phyloP scores from a whole-genome alignment of 441 rosid species.

The Syzygium malaccense region DNA sequence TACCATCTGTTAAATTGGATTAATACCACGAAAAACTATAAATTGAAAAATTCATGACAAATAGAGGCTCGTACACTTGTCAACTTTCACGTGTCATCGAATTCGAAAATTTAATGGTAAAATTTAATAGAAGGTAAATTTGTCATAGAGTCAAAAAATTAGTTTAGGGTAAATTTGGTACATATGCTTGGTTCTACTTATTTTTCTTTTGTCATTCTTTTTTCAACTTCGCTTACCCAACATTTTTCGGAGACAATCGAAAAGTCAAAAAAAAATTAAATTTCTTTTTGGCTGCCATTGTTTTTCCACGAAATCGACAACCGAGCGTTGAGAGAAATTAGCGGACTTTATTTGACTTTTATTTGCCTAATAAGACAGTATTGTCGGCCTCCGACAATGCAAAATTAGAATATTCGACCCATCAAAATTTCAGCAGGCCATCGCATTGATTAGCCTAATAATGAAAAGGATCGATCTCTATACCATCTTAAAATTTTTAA shows the following conservation, averaged over 20 bases:
- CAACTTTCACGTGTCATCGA: too few relatives aligned
- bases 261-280: background rate
- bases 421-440: background rate
- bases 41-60: too few relatives aligned
- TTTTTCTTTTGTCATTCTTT: background rate
- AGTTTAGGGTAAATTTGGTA: background rate
- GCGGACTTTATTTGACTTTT: background rate
- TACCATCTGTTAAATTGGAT: too few relatives aligned
- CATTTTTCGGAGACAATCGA: background rate
- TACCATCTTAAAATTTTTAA: background rate
- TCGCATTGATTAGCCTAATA: background rate
- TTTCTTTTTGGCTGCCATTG: background rate
- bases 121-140: too few relatives aligned
- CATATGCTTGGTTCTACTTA: background rate
- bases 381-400: background rate
- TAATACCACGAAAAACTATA: too few relatives aligned
- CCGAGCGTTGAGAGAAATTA: background rate
- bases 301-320: background rate
- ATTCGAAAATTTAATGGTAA: too few relatives aligned
- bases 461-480: background rate
- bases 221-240: background rate
- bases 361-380: too few relatives aligned
- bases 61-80: too few relatives aligned
- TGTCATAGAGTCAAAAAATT: too few relatives aligned
- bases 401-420: background rate